Evolutionary conservation across 257 asterid species (phyloP).

Genomic region (Rubia yunnanensis): DNA sequence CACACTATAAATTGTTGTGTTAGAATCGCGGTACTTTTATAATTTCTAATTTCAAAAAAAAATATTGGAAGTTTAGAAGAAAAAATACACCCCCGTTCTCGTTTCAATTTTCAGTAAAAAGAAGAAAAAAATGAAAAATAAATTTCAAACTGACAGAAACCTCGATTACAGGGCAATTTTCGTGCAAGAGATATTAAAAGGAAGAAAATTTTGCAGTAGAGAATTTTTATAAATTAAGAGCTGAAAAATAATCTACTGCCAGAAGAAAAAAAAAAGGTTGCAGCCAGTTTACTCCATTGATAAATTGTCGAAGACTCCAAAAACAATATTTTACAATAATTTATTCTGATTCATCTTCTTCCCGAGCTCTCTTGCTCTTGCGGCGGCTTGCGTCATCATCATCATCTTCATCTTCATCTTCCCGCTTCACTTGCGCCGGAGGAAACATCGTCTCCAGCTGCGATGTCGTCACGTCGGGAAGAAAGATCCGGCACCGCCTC

Average conservation of each 20-base stretch:
- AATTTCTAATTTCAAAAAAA: too few species aligned
- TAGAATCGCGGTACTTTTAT: too few species aligned
- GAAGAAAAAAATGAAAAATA: too few species aligned
- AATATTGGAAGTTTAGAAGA: too few species aligned
- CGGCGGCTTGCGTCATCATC: neutral
- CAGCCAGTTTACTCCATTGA: neutral
- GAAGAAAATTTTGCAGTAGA: neutral
- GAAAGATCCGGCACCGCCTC: neutral
- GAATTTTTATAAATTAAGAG: neutral
- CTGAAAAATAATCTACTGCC: neutral
- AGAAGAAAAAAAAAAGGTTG: neutral
- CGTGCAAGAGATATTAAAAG: neutral
- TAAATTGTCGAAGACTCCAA: neutral
- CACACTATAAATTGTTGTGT: too few species aligned
- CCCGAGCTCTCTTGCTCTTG: neutral
- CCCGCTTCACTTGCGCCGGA: neutral
- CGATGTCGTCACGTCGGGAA: neutral
- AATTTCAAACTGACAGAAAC: neutral
- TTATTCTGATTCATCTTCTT: neutral
- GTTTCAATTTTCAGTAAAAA: too few species aligned
- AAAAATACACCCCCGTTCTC: too few species aligned
- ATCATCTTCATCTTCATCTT: neutral
- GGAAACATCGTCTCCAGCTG: neutral
- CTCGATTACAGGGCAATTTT: neutral
- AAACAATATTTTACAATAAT: slow-evolving; percentile 1